Percentiles rank a stretch among this genome's conserved stretches.
Conservation (phyloP, 208 protist species). For the Porcisia deanei region DNA sequence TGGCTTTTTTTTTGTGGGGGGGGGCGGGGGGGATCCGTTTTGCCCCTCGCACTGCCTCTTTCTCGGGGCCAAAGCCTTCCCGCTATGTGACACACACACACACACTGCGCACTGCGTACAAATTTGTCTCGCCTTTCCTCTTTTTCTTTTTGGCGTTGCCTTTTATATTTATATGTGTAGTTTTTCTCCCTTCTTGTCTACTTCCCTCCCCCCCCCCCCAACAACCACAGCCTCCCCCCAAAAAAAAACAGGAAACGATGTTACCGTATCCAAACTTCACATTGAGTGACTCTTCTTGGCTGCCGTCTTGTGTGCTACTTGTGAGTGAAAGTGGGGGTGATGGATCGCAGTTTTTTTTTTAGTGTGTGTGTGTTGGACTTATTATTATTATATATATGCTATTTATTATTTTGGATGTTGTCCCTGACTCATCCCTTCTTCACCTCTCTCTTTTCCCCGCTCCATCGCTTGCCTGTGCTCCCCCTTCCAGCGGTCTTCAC, state of each 20-base stretch:
- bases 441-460: neutral
- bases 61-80: too few relatives aligned
- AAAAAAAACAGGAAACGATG: neutral
- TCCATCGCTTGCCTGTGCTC: neutral
- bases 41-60: too few relatives aligned
- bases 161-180: too few relatives aligned
- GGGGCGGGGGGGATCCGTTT: too few relatives aligned
- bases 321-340: neutral
- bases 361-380: neutral
- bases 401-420: neutral
- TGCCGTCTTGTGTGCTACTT: neutral
- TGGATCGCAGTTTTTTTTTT: neutral
- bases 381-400: too few relatives aligned
- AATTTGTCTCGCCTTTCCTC: too few relatives aligned
- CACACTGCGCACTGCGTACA: too few relatives aligned
- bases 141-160: too few relatives aligned
- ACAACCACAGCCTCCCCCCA: neutral
- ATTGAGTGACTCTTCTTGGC: neutral
- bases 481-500: neutral
- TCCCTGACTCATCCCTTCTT: neutral
- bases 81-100: too few relatives aligned
- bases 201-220: neutral
- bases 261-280: neutral
- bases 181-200: neutral
- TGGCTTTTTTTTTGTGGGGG: too few relatives aligned